Percentiles rank a stretch among this genome's conserved stretches.
These are phyloP conservation scores for Lathyrus oleraceus DNA, from an alignment of 306 rosid species.

Conservation along the genomic window DNA sequence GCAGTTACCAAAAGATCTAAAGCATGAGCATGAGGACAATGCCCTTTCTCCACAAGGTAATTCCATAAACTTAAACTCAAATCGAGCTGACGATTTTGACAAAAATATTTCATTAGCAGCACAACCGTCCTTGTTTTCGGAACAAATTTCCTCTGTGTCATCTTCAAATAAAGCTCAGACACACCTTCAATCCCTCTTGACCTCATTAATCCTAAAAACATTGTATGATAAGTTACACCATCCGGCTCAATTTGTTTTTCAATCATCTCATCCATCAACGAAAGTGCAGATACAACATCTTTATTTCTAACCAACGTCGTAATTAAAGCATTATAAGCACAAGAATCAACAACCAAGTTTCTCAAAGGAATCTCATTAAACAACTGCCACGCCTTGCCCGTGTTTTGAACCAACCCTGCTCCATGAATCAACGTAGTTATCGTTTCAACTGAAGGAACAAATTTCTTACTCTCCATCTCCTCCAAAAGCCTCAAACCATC, in stretches of 20 bases:
- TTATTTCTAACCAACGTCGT: conserved; percentile 56
- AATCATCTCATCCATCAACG: conserved; percentile 76
- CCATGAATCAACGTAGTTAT: conserved; percentile 93
- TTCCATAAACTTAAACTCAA: conserved; percentile 70
- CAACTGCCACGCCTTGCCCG: conserved; percentile 56
- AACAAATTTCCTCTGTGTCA: conserved; percentile 60
- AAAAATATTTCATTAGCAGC: conserved; percentile 69
- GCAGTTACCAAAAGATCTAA: conserved; percentile 79
- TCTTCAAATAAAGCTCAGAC: conserved; percentile 59
- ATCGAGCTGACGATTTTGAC: conserved; percentile 63
- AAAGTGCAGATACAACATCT: conserved; percentile 58
- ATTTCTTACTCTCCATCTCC: conserved; percentile 65
- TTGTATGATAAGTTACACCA: conserved; percentile 67
- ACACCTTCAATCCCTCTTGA: conserved; percentile 53
- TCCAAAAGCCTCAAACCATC: conserved; percentile 76
- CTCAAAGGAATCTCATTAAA: conserved; percentile 65
- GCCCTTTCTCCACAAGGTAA: conserved; percentile 68
- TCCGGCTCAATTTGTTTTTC: conserved; percentile 56
- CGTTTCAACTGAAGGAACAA: conserved; percentile 55
- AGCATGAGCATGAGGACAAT: conserved; percentile 85
- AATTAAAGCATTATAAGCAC: conserved; percentile 78
- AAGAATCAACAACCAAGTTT: conserved; percentile 59
- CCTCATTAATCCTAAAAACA: conserved; percentile 60
- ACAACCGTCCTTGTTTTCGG: conserved; percentile 75
- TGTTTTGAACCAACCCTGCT: conserved; percentile 73